Evolutionary conservation across 345 rosid species (phyloP), one percentile per base, ranked within the genome.

Genomic region (Pelargonium nanum): DNA sequence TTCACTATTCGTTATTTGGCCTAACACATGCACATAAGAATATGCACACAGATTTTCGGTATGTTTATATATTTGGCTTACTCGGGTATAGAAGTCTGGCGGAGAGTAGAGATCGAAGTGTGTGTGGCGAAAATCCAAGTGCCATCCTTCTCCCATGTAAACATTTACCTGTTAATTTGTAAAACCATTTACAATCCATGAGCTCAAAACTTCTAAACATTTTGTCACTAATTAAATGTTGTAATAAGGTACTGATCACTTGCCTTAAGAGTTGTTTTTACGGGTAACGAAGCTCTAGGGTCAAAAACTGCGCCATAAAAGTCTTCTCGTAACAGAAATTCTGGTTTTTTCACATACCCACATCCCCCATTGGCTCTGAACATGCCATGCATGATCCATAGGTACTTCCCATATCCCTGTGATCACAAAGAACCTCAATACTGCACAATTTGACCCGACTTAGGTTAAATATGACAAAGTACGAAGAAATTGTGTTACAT

Each of bases 301-400:
- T 84, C 63, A 62, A 82, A 83, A 22, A 74, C 64, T 53, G 74
- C 80, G 24, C n/a, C n/a, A n/a, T n/a, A n/a, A n/a, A n/a, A n/a
- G n/a, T 63, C 63, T 1, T 32, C 50, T 1, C 66, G 62, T 74
- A 88, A 60, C 24, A 91, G 67, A 73, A 84, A 67, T 22, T 79
- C 72, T 9, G 94, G 96, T 58, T 91, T 88, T 70, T 86, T 91
- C 44, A 88, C 74, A 69, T 78, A 91, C 17, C 97, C 97, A 56
- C 97, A 84, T 40, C 81, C 81, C 6, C 96, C 96, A 53, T 91
- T 91, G 45, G 79, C 89, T 77, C 67, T 83, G 66, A 88, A 91
- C 94, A 88, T 78, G 53, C 96, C 96, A 68, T 88, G 83, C 97
- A 88, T 91, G 59, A 76, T 69, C 91, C 88, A 80, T 17, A 91